Evolutionary conservation across 441 rosid genomes (phyloP), one percentile per base, ranked within the genome.

Genomic region (Erodium chrysanthum): DNA sequence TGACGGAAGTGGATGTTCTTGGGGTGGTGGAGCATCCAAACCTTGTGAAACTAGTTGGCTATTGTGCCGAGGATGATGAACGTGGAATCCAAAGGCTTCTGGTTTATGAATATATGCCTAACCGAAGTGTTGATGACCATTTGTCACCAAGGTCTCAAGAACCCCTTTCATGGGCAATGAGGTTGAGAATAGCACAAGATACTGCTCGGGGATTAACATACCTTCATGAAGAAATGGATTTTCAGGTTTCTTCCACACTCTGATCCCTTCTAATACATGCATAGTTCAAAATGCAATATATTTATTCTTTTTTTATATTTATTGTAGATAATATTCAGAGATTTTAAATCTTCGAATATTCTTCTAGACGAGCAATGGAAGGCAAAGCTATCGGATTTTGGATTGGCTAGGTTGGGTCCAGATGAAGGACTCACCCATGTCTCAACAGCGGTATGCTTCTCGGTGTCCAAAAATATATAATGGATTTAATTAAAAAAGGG

Each of bases 321-420:
- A n/a, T 69, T 59, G 9, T 75, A 93, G 98, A 86, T 93, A 68
- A 90, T 93, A 76, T 85, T 90, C 79, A 79, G 97, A 65, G 97
- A 90, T 80, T 90, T 90, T 73, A 93, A 93, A 74, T 89, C 98
- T 11, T 93, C 97, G 0, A 93, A 93, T 77, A 88, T 93, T 70
- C 92, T 93, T 69, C 79, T 89, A 42, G 96, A 90, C 58, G 95
- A 84, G 65, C 79, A 89, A 23, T 90, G 96, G 97, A 93, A 85
- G 64, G 95, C 98, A 15, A 93, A 89, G 83, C 82, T 93, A 44
- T 93, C 98, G 21, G 98, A 93, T 78, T 93, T 90, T 68, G 97
- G 98, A 68, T 71, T 93, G 78, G 98, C 96, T 62, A 85, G 98
- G 73, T 79, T 90, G 74, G 98, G 98, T 61, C 98, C 96, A 65